Conservation (phyloP, 495 filamentous ascomycete species). For the Evansstolkia leycettana region DNA sequence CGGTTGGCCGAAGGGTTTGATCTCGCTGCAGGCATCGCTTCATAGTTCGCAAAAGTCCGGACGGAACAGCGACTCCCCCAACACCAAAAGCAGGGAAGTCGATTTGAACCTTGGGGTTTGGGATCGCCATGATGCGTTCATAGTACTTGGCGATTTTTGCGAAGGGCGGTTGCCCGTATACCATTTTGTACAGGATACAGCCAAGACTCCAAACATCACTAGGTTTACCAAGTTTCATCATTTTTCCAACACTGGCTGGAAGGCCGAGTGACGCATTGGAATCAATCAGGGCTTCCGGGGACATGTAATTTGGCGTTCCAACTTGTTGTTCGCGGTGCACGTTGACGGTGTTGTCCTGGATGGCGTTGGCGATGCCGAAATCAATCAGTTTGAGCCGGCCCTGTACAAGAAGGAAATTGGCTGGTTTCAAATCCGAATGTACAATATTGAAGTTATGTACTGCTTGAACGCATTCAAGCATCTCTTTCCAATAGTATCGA, state of each 20-base stretch:
- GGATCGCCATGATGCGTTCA: slow-evolving; percentile 65
- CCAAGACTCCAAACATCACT: slow-evolving; percentile 94
- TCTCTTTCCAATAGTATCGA: slow-evolving; percentile 97
- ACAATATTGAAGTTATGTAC: slow-evolving; percentile 86
- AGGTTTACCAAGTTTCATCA: slow-evolving; percentile 93
- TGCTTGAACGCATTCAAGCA: slow-evolving; percentile 87
- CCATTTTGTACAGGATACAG: slow-evolving; percentile 96
- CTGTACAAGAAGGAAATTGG: slow-evolving; percentile 83
- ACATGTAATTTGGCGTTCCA: slow-evolving; percentile 98
- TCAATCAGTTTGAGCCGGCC: slow-evolving; percentile 80
- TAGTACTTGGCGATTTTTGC: slow-evolving; percentile 81
- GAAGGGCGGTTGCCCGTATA: slow-evolving; percentile 86
- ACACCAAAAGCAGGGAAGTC: slow-evolving; percentile 68
- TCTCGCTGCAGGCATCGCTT: slow-evolving; percentile 72
- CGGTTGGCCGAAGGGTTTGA: slow-evolving; percentile 61
- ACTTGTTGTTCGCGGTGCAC: slow-evolving; percentile 92
- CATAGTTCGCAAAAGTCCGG: slow-evolving; percentile 58
- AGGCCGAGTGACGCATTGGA: slow-evolving; percentile 55
- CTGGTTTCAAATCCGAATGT: slow-evolving; percentile 91
- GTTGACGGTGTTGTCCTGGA: slow-evolving; percentile 93
- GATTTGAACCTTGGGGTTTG: slow-evolving; percentile 73
- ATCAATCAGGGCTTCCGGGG: slow-evolving; percentile 83
- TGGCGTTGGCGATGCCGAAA: slow-evolving; percentile 96
- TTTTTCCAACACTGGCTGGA: slow-evolving; percentile 47
- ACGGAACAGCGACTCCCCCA: slow-evolving; percentile 59